Percentiles rank a stretch among this genome's conserved stretches.
These are phyloP conservation scores for Diplodia sapinea DNA, from an alignment of 2,329 filamentous ascomycete species.

Conservation along the genomic window DNA sequence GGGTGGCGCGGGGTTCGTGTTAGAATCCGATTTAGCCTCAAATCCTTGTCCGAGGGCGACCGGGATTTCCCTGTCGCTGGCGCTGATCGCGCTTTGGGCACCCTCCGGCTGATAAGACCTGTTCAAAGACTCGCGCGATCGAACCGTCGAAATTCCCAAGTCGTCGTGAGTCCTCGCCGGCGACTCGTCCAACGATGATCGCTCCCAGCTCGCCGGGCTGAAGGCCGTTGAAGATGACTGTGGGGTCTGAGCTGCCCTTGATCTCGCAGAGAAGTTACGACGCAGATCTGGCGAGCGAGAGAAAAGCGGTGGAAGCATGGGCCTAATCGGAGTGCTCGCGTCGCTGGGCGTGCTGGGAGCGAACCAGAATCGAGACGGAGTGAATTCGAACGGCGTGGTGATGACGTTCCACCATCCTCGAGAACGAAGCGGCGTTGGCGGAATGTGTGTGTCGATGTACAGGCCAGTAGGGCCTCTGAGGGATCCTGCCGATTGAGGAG, in stretches of 20 bases:
- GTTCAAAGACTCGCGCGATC: slow-evolving; percentile 8
- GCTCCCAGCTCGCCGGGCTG: slow-evolving; percentile 26
- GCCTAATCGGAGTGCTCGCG: slow-evolving; percentile 43
- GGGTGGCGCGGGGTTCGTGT: slow-evolving; percentile 22
- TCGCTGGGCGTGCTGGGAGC: slow-evolving; percentile 37
- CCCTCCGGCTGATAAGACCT: slow-evolving; percentile 17
- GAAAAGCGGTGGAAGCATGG: slow-evolving; percentile 38
- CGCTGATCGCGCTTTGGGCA: slow-evolving; percentile 22
- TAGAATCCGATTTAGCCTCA: slow-evolving; percentile 18
- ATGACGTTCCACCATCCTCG: slow-evolving; percentile 81
- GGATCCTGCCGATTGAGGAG: slow-evolving; percentile 35
- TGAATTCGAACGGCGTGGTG: slow-evolving; percentile 67
- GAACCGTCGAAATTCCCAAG: slow-evolving; percentile 26
- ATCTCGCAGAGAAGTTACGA: slow-evolving; percentile 12
- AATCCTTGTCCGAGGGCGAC: slow-evolving; percentile 26
- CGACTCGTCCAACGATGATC: background rate
- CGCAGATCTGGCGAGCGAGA: slow-evolving; percentile 9
- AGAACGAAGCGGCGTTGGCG: slow-evolving; percentile 63
- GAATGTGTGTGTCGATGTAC: slow-evolving; percentile 45
- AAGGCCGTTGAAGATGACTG: slow-evolving; percentile 27
- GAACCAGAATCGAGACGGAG: slow-evolving; percentile 47
- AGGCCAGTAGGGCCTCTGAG: slow-evolving; percentile 39
- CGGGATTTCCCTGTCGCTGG: slow-evolving; percentile 28
- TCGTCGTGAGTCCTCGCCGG: slow-evolving; percentile 24
- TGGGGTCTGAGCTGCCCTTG: slow-evolving; percentile 13